A percentile compares a stretch with the other conserved stretches of the same genome.
Conservation (phyloP, 257 asterid genomes). For the Rubia yunnanensis region DNA sequence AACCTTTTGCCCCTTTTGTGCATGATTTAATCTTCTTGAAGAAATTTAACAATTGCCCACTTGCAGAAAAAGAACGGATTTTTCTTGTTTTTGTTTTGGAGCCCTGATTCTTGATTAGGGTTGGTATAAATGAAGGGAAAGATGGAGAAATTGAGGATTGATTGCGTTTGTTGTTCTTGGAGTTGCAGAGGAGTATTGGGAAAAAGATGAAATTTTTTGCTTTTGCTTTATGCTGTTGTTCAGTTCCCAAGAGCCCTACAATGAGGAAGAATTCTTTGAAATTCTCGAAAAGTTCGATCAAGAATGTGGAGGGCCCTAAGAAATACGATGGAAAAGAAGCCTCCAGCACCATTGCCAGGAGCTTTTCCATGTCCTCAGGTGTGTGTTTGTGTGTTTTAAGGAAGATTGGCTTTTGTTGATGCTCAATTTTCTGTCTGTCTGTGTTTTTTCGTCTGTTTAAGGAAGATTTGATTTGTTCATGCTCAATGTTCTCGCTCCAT, state of each 20-base stretch:
- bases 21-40: not conserved
- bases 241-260: conserved; percentile 21
- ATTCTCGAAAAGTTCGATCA: conserved; percentile 45
- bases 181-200: conserved; percentile 2
- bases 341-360: conserved; percentile 37
- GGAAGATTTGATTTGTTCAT: too few species aligned
- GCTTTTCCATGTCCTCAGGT: conserved; percentile 62
- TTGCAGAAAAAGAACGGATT: not conserved
- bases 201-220: conserved; percentile 36
- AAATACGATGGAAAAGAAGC: conserved; percentile 36
- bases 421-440: too few species aligned
- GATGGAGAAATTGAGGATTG: not conserved
- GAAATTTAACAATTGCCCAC: not conserved
- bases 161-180: not conserved
- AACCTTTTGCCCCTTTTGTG: not conserved
- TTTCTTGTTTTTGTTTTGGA: too few species aligned
- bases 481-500: too few species aligned
- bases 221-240: conserved; percentile 36
- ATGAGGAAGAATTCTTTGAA: conserved; percentile 50
- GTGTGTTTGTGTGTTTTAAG: not conserved
- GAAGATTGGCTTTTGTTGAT: not conserved
- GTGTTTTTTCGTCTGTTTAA: too few species aligned
- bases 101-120: not conserved
- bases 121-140: conserved; percentile 6
- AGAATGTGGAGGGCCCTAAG: conserved; percentile 23